Percentiles rank a stretch among this genome's conserved stretches.
These are phyloP conservation scores for Fusarium aywerte DNA, from an alignment of 2,329 filamentous ascomycete genomes.

Conservation along the genomic window DNA sequence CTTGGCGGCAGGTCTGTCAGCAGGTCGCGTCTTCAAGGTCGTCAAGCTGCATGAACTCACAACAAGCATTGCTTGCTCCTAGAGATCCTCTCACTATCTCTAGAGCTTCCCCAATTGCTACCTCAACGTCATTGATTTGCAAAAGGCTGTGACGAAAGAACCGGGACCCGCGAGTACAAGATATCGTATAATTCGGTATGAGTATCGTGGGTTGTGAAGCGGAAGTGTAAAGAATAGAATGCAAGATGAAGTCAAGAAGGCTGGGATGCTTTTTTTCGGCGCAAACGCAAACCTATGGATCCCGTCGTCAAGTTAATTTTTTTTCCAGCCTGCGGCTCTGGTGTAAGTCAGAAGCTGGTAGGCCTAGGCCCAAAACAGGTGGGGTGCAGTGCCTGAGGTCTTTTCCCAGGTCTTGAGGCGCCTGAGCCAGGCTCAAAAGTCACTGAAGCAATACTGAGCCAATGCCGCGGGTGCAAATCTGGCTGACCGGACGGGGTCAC, in stretches of 20 bases:
- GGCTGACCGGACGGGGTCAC: conserved; percentile 49
- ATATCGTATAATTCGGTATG: neutral
- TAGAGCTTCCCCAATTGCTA: conserved; percentile 79
- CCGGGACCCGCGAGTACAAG: conserved; percentile 1
- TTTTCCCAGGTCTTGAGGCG: conserved; percentile 23
- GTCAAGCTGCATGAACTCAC: conserved; percentile 56
- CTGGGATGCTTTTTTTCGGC: conserved; percentile 38
- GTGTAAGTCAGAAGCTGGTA: conserved; percentile 43
- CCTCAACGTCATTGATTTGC: conserved; percentile 68
- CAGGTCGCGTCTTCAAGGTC: conserved; percentile 26
- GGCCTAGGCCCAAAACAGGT: conserved; percentile 28
- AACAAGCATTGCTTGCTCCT: conserved; percentile 70
- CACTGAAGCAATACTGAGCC: conserved; percentile 35
- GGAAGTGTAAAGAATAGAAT: conserved; percentile 2
- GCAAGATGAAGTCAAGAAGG: conserved; percentile 26
- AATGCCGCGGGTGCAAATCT: conserved; percentile 46
- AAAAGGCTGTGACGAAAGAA: conserved; percentile 24
- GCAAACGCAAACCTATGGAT: conserved; percentile 36
- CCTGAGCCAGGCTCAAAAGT: conserved; percentile 30
- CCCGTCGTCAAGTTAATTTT: conserved; percentile 39
- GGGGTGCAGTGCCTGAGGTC: conserved; percentile 36
- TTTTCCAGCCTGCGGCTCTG: conserved; percentile 39
- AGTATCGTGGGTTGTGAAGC: conserved; percentile 6
- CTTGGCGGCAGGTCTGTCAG: conserved; percentile 52
- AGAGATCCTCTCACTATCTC: conserved; percentile 83